Base-by-base conservation (phyloP, 2,329 filamentous ascomycete species). In the Aureobasidium lini region DNA sequence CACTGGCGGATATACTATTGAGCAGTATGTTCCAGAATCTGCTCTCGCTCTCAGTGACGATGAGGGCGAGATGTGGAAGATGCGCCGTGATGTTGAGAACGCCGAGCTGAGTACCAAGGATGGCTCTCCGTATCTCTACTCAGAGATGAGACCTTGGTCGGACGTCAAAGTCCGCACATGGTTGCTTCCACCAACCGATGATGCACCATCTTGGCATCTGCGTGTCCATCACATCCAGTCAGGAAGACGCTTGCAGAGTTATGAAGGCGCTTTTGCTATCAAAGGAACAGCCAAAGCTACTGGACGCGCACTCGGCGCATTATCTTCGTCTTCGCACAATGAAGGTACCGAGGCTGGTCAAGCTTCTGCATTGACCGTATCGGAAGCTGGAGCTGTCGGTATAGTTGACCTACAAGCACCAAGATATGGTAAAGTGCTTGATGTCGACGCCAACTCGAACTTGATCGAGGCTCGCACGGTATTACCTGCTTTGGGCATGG, bases 401-500 rank as follows among this genome's bases (percentile, higher is more conserved):
- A 79, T 82, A 11, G 70, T 72, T 4, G 79, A 81, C 59, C 61
- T 81, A 40, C 65, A 71, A 6, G 53, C 54, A 9, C 43, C 59
- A n/a, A 77, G 86, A 18, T 73, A 71, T 57, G 88, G 87, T 3
- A 84, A 81, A 68, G 77, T 90, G 29, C 83, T 91, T 49, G 84
- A 90, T 60, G 86, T 87, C 10, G 89, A 92, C 69, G 87, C 88
- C 6, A 91, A 92, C 73, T 88, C 85, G 49, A 92, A 92, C 72
- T 73, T 92, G 36, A 78, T 90, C 2, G 85, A 90, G 73, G 84
- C 84, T 61, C 76, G 88, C 61, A 90, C 86, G 4, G 79, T 87
- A 43, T 81, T 92, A 65, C 89, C 89, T 28, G 85, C 85, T 32
- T 72, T 92, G 66, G 82, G 85, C 68, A 78, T 81, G 63, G 84